Percentiles rank a stretch among this genome's conserved stretches.
phyloP scores from a whole-genome alignment of 2,329 filamentous ascomycete genomes.

The Penicillium frequentans region DNA sequence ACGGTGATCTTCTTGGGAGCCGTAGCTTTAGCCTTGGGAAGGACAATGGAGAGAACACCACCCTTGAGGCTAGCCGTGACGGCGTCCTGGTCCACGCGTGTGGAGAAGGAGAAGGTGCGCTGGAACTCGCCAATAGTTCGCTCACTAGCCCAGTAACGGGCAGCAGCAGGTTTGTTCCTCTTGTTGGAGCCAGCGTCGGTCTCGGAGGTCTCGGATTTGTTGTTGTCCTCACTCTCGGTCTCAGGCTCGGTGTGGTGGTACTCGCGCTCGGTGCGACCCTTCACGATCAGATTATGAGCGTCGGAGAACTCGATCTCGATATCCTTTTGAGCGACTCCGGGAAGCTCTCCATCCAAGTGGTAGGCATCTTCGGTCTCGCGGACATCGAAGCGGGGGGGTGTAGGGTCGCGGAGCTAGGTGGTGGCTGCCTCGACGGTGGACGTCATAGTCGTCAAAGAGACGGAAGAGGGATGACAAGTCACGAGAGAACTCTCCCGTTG shows the following conservation, averaged over 20 bases:
- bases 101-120: slow-evolving; percentile 60
- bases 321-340: slow-evolving; percentile 48
- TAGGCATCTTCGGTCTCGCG: slow-evolving; percentile 47
- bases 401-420: slow-evolving; percentile 30
- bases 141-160: slow-evolving; percentile 61
- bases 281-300: slow-evolving; percentile 47
- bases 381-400: slow-evolving; percentile 50
- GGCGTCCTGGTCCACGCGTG: slow-evolving; percentile 58
- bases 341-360: slow-evolving; percentile 50
- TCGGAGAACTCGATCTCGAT: slow-evolving; percentile 51
- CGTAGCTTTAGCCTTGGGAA: slow-evolving; percentile 56
- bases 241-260: slow-evolving; percentile 39
- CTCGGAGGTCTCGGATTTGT: slow-evolving; percentile 14
- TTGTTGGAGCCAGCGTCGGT: slow-evolving; percentile 8
- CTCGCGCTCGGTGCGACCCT: slow-evolving; percentile 43
- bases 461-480: background rate
- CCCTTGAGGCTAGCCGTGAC: slow-evolving; percentile 63
- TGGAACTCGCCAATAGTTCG: slow-evolving; percentile 61
- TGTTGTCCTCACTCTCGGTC: slow-evolving; percentile 48
- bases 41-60: slow-evolving; percentile 57
- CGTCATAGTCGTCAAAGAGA: background rate
- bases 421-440: slow-evolving; percentile 31
- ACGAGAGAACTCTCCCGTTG: slow-evolving; percentile 35
- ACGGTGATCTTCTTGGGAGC: slow-evolving; percentile 56
- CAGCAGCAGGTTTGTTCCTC: slow-evolving; percentile 22